Evolutionary conservation across 169 alveolate genomes (phyloP), one percentile per base, ranked within the genome.

Genomic region (Plasmodium gallinaceum): DNA sequence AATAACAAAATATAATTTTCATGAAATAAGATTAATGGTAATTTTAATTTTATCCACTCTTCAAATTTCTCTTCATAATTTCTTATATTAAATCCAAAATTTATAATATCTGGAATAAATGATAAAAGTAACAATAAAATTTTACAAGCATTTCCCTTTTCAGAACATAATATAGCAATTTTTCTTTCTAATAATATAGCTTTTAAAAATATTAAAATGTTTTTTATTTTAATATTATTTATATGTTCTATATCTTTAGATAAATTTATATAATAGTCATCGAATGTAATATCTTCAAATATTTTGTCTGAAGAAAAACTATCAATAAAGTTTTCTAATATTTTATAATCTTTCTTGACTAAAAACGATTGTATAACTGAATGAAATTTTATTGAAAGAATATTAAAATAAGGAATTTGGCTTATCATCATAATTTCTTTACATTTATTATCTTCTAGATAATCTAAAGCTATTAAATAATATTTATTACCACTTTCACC

Each of bases 11-110:
- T 64, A 48, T 80, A 80, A 58, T 39, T 68, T 42, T 68, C 90
- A 61, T 80, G 90, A 80, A 80, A 80, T 68, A 80, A 80, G 52
- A 80, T 80, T 32, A 80, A 62, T 52, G 90, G 90, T 24, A 80
- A 61, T 54, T 62, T 80, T 68, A 68, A 66, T 4, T 68, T 65
- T 80, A 7, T 39, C 90, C 90, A 80, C n/a, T 80, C 83, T 20
- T 68, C 83, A 80, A 80, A 80, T 18, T 80, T 80, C 8, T 57
- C 66, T 71, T 80, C 54, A 80, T 80, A 80, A 80, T 32, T 68
- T 68, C 68, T 80, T 80, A 54, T 72, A 69, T 80, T 80, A 57
- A 80, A 80, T 52, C 90, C 90, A 2, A 80, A 80, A 68, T 80
- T 80, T 52, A 80, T 80, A 68, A 80, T 68, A 60, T 80, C 90